Evolutionary conservation across 2,329 filamentous ascomycete species (phyloP).

Genomic region (Furcasterigmium sp.): DNA sequence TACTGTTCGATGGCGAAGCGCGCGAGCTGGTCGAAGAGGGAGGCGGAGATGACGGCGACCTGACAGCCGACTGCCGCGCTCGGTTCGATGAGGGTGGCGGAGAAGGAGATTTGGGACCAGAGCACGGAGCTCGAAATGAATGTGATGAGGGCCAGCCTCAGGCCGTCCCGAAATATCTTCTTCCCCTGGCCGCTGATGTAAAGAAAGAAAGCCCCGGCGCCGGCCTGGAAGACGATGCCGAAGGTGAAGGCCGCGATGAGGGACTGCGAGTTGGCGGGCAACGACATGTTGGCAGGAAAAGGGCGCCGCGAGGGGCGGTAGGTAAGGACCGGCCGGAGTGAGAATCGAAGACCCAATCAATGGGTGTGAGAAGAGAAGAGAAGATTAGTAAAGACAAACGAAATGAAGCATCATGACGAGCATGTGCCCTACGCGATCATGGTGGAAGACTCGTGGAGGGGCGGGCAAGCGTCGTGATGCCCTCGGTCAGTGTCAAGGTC

Average conservation of each 20-base stretch:
- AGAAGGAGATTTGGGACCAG: constrained; percentile 50
- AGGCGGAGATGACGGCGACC: constrained; percentile 44
- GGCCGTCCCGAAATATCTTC: constrained; percentile 48
- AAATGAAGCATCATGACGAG: constrained; percentile 10
- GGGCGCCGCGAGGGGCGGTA: constrained; percentile 10
- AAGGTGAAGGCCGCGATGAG: constrained; percentile 50
- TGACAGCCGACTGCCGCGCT: constrained; percentile 41
- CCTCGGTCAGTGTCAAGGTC: not conserved
- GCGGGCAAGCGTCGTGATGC: not conserved
- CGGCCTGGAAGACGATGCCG: constrained; percentile 49
- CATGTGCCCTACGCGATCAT: constrained; percentile 14
- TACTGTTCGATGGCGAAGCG: constrained; percentile 49
- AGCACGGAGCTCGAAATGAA: constrained; percentile 46
- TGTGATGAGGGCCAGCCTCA: constrained; percentile 58
- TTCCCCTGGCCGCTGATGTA: constrained; percentile 40
- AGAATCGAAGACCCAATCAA: constrained; percentile 40
- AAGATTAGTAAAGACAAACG: constrained; percentile 18
- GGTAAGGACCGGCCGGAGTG: constrained; percentile 17
- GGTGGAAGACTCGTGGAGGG: not conserved
- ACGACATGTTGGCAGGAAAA: constrained; percentile 35
- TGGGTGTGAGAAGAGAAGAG: constrained; percentile 28
- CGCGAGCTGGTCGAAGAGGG: constrained; percentile 52
- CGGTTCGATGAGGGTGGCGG: constrained; percentile 40
- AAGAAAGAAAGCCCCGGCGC: constrained; percentile 40
- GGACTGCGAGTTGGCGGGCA: constrained; percentile 38